Conservation (phyloP, 192 early-diverging fungal genomes). For the Neocallimastix lanati region DNA sequence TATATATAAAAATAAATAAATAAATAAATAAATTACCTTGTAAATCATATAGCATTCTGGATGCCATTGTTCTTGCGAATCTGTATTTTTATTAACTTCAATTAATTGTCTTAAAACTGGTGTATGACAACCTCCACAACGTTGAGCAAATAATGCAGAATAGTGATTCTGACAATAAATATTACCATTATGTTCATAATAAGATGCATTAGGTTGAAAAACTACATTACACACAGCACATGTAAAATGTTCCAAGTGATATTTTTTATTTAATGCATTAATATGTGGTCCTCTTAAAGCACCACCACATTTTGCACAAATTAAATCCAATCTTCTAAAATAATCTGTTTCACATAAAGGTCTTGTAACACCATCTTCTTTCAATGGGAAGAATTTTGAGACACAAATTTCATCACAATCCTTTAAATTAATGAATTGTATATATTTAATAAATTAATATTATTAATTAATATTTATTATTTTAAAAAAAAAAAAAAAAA, state of each 20-base stretch:
- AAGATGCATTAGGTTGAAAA: conserved; percentile 88
- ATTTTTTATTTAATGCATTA: conserved; percentile 78
- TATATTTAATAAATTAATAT: conserved; percentile 13
- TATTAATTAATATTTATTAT: conserved; percentile 12
- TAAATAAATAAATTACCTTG: conserved; percentile 40
- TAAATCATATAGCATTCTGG: conserved; percentile 99
- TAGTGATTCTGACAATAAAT: conserved; percentile 93
- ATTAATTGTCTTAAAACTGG: conserved; percentile 93
- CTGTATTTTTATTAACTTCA: conserved; percentile 62
- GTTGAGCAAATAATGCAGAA: conserved; percentile 69
- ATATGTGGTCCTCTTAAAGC: conserved; percentile 83
- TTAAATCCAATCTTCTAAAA: conserved; percentile 60
- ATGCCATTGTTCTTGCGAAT: conserved; percentile 79
- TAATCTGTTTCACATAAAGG: conserved; percentile 79
- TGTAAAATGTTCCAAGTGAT: conserved; percentile 94
- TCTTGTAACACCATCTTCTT: conserved; percentile 27
- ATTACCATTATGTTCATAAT: conserved; percentile 83
- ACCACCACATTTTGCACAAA: conserved; percentile 71
- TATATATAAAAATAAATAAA: background rate
- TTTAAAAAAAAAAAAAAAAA: conserved; percentile 1
- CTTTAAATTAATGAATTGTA: conserved; percentile 22
- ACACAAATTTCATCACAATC: conserved; percentile 62
- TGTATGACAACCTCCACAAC: conserved; percentile 89
- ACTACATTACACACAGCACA: conserved; percentile 78
- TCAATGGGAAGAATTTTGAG: conserved; percentile 68